phyloP scores from a whole-genome alignment of 176 grass and related monocot genomes.

The sorghum (Sorghum bicolor) region DNA sequence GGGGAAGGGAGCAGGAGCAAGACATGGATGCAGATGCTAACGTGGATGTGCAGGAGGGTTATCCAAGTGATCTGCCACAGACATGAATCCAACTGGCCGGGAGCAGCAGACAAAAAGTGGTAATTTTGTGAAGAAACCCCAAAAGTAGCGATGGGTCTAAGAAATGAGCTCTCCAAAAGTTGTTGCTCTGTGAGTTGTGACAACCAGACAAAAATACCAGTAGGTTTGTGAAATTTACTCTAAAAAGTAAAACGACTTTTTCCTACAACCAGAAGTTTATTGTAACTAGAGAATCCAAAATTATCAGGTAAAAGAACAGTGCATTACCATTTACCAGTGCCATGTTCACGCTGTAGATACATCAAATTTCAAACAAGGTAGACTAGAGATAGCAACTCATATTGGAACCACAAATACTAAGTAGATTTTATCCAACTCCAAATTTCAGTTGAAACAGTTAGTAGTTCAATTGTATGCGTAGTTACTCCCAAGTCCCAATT shows the following conservation, averaged over 20 bases:
- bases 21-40: not conserved
- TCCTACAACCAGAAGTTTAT: not conserved
- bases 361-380: not conserved
- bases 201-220: not conserved
- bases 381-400: slow-evolving; percentile 1
- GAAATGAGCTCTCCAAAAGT: not conserved
- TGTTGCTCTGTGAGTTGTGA: not conserved
- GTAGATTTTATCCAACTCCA: not conserved
- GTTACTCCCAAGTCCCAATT: not conserved
- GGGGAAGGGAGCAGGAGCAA: not conserved
- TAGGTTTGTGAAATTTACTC: not conserved
- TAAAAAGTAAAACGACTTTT: not conserved
- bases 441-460: slow-evolving; percentile 12
- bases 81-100: not conserved
- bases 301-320: slow-evolving; percentile 2
- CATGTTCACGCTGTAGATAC: not conserved
- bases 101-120: not conserved
- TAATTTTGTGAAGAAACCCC: not conserved
- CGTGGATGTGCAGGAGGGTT: not conserved
- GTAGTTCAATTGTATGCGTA: slow-evolving; percentile 2
- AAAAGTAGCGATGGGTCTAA: not conserved
- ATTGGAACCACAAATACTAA: not conserved
- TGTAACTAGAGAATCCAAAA: slow-evolving; percentile 14
- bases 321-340: not conserved
- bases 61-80: not conserved